Conservation (phyloP, 208 protist genomes). For the Sergeia podlipaevii region DNA sequence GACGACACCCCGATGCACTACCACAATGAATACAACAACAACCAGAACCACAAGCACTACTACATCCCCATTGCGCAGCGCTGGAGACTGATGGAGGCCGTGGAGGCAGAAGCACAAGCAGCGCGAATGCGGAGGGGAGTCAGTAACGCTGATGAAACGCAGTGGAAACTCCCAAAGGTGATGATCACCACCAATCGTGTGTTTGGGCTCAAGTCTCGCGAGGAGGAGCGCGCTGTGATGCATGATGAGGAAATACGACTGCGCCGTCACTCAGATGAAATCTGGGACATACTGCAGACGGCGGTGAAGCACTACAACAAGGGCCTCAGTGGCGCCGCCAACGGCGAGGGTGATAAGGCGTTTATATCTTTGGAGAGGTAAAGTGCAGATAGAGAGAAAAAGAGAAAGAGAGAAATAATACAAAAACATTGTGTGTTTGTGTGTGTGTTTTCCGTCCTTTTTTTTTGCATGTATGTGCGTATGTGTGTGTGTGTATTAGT, state of each 20-base stretch:
- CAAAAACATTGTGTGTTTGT: no score
- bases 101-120: not conserved
- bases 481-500: not conserved
- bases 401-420: no score
- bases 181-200: slow-evolving; percentile 5
- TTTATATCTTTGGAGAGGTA: not conserved
- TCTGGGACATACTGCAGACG: slow-evolving; percentile 37
- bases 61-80: slow-evolving; percentile 6
- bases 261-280: slow-evolving; percentile 26
- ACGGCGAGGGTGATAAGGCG: slow-evolving; percentile 15
- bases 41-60: slow-evolving; percentile 28
- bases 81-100: not conserved
- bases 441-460: no score
- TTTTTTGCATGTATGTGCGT: slow-evolving; percentile 6
- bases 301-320: slow-evolving; percentile 43
- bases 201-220: slow-evolving; percentile 31
- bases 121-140: not conserved
- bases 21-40: slow-evolving; percentile 29
- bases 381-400: not conserved
- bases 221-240: slow-evolving; percentile 32
- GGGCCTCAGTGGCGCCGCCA: slow-evolving; percentile 7
- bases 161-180: not conserved
- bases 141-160: no score
- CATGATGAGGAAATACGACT: slow-evolving; percentile 20
- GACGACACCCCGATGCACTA: slow-evolving; percentile 13